Conservation (phyloP, 371 early-diverging fungal species). For the Circinella umbellata region DNA sequence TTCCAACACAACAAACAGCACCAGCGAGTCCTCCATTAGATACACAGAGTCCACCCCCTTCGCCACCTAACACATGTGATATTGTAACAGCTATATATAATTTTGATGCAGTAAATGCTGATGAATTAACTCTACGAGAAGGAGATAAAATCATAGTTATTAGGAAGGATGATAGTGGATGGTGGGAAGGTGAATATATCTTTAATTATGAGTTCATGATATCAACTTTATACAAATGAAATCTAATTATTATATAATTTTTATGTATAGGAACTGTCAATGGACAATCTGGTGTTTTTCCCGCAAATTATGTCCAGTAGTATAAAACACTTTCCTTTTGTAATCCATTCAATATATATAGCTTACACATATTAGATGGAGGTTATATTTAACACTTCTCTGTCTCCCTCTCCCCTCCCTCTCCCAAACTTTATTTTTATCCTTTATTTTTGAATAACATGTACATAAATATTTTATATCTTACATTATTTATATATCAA, state of each 20-base stretch:
- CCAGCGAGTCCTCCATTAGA: not conserved
- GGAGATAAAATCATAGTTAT: slow-evolving; percentile 73
- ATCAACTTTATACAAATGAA: not conserved
- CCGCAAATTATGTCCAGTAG: slow-evolving; percentile 76
- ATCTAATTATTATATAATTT: not conserved
- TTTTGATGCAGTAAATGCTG: slow-evolving; percentile 73
- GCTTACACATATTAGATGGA: no score
- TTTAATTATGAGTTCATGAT: slow-evolving; percentile 4
- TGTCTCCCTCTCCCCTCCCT: no score
- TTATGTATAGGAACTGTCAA: slow-evolving; percentile 61
- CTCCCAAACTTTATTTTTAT: no score
- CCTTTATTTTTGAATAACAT: no score
- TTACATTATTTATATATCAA: no score
- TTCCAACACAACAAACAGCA: not conserved
- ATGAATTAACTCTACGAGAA: slow-evolving; percentile 74
- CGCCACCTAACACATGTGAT: slow-evolving; percentile 8
- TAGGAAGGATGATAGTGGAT: slow-evolving; percentile 71
- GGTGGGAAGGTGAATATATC: slow-evolving; percentile 72
- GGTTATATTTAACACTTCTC: no score
- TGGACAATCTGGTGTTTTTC: slow-evolving; percentile 79
- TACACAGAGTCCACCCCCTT: slow-evolving; percentile 8
- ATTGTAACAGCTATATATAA: slow-evolving; percentile 77
- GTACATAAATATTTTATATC: no score
- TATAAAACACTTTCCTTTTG: no score
- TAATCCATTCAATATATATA: no score